A percentile compares a stretch with the other conserved stretches of the same genome.
These are phyloP conservation scores for Cetraspora pellucida DNA, from an alignment of 192 early-diverging fungal species.

Conservation along the genomic window DNA sequence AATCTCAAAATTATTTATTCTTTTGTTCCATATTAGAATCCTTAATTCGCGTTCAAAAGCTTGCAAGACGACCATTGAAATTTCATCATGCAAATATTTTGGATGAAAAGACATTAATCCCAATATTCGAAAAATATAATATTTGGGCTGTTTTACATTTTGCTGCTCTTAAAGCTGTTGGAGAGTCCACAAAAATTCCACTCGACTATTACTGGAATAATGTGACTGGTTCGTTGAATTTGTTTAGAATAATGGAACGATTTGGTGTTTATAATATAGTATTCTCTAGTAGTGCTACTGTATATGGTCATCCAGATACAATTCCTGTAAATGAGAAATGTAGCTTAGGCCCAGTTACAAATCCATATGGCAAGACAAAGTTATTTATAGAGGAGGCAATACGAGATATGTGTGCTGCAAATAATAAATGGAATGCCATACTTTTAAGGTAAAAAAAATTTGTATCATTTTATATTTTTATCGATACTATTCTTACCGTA, in stretches of 20 bases:
- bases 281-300: conserved; percentile 92
- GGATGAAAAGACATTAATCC: conserved; percentile 63
- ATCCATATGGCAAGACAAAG: conserved; percentile 97
- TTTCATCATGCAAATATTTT: conserved; percentile 83
- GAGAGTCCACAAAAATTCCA: conserved; percentile 77
- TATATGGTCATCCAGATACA: conserved; percentile 80
- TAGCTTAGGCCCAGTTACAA: conserved; percentile 71
- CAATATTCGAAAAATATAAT: conserved; percentile 71
- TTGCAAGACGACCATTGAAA: conserved; percentile 60
- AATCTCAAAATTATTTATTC: conserved; percentile 1
- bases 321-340: conserved; percentile 75
- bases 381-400: conserved; percentile 88
- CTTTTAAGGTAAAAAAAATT: conserved; percentile 47
- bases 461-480: neutral
- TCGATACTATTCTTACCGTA: too few species aligned
- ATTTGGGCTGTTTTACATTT: conserved; percentile 83
- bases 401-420: conserved; percentile 66
- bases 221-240: conserved; percentile 81
- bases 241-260: conserved; percentile 83
- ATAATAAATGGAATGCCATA: conserved; percentile 64
- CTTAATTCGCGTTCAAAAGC: conserved; percentile 53
- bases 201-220: conserved; percentile 95
- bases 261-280: conserved; percentile 86
- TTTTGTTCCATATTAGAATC: neutral
- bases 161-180: conserved; percentile 86